These are phyloP conservation scores for Triticum timopheevii DNA, from an alignment of 176 grass and related monocot genomes.

Conservation along the genomic window DNA sequence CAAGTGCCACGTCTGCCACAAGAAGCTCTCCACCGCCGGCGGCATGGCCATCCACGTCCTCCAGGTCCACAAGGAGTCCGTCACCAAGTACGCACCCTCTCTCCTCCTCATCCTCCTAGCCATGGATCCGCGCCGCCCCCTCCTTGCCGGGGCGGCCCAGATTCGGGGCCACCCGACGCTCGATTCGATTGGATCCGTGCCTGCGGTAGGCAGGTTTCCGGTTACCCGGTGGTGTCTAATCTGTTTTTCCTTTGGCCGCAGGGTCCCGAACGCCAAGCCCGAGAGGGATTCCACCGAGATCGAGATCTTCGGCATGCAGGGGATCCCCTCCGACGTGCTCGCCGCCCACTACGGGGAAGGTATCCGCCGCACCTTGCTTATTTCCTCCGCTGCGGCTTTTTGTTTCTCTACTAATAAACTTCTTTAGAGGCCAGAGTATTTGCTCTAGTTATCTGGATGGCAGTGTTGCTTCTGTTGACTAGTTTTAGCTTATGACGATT, in stretches of 20 bases:
- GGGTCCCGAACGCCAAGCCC: conserved; percentile 93
- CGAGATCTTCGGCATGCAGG: conserved; percentile 99
- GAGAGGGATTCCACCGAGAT: conserved; percentile 97
- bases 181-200: not conserved
- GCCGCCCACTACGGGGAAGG: conserved; percentile 99
- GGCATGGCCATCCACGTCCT: conserved; percentile 99
- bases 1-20: conserved; percentile 99
- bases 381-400: not conserved
- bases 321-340: conserved; percentile 83
- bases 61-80: conserved; percentile 98
- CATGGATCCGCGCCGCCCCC: not conserved
- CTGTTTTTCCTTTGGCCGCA: conserved; percentile 31
- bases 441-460: not conserved
- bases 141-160: not conserved
- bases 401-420: not conserved
- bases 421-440: not conserved
- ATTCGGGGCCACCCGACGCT: not conserved
- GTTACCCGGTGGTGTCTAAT: not conserved
- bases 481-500: conserved; percentile 1
- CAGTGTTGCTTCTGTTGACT: not conserved
- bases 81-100: conserved; percentile 57
- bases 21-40: conserved; percentile 97
- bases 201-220: not conserved
- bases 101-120: not conserved
- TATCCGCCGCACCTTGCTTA: not conserved